Percentiles rank a stretch among this genome's conserved stretches.
phyloP scores from a whole-genome alignment of 139 green algal genomes.

The Picochlorum sp. region DNA sequence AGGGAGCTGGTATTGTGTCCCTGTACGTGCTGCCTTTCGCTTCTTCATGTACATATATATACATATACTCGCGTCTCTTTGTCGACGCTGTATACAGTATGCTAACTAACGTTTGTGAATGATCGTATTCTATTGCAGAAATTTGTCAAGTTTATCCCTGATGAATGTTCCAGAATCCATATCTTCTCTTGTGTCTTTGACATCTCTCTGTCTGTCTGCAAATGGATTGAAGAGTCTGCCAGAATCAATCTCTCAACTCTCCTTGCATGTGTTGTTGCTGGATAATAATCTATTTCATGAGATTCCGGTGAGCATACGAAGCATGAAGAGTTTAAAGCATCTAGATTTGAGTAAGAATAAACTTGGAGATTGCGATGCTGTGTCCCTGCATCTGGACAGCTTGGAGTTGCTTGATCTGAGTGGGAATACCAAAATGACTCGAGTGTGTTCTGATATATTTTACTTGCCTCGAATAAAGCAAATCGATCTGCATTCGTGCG shows the following conservation, averaged over 20 bases:
- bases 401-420: constrained; percentile 29
- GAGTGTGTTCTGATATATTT: constrained; percentile 6
- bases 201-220: constrained; percentile 13
- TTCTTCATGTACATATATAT: too few species aligned
- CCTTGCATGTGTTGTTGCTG: constrained; percentile 9
- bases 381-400: not conserved
- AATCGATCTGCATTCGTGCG: constrained; percentile 27
- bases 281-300: constrained; percentile 20
- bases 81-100: too few species aligned
- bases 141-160: not conserved
- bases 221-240: constrained; percentile 26
- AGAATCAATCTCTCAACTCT: constrained; percentile 4
- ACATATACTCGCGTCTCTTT: too few species aligned
- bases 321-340: constrained; percentile 8
- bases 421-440: constrained; percentile 15
- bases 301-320: constrained; percentile 10
- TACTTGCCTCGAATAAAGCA: constrained; percentile 16
- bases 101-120: too few species aligned
- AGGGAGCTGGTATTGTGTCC: too few species aligned
- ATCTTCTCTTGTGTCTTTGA: not conserved
- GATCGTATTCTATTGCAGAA: not conserved
- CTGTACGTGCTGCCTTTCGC: too few species aligned
- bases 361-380: not conserved
- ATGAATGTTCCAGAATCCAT: not conserved
- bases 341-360: constrained; percentile 22